A percentile compares a stretch with the other conserved stretches of the same genome.
These are phyloP conservation scores for Chaetothyriales sp. DNA, from an alignment of 2,329 filamentous ascomycete species.

Conservation along the genomic window DNA sequence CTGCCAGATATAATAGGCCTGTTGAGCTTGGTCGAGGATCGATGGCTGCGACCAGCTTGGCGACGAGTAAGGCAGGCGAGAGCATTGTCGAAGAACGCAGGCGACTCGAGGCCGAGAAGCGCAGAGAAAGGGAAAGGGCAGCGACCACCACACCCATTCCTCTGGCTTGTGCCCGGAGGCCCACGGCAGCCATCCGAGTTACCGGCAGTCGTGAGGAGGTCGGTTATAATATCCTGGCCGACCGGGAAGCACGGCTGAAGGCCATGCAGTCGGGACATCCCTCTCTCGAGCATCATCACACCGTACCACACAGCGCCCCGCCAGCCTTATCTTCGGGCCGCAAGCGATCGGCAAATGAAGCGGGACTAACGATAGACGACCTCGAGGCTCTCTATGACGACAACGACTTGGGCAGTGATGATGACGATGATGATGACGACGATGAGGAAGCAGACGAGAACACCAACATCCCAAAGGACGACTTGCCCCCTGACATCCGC, in stretches of 20 bases:
- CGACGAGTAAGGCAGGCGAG: slow-evolving; percentile 24
- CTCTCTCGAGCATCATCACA: not conserved
- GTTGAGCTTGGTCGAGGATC: slow-evolving; percentile 19
- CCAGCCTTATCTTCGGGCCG: not conserved
- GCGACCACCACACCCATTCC: slow-evolving; percentile 2
- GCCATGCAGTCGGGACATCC: slow-evolving; percentile 20
- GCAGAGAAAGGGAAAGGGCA: not conserved
- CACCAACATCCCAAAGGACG: not conserved
- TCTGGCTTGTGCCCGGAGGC: not conserved
- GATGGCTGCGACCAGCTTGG: slow-evolving; percentile 9
- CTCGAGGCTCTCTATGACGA: not conserved
- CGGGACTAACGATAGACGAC: not conserved
- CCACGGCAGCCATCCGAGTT: slow-evolving; percentile 1
- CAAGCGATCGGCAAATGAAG: not conserved
- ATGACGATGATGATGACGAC: not conserved
- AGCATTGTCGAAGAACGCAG: slow-evolving; percentile 25
- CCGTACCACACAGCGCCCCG: not conserved
- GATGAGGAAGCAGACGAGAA: not conserved
- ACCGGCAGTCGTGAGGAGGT: not conserved
- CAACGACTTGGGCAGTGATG: not conserved
- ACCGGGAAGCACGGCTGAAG: slow-evolving; percentile 21
- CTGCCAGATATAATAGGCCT: slow-evolving; percentile 22
- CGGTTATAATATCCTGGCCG: slow-evolving; percentile 15
- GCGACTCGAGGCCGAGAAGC: not conserved
- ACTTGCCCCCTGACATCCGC: not conserved